Conservation (phyloP, 2,329 filamentous ascomycete genomes). For the Ophiocordyceps robertsii region DNA sequence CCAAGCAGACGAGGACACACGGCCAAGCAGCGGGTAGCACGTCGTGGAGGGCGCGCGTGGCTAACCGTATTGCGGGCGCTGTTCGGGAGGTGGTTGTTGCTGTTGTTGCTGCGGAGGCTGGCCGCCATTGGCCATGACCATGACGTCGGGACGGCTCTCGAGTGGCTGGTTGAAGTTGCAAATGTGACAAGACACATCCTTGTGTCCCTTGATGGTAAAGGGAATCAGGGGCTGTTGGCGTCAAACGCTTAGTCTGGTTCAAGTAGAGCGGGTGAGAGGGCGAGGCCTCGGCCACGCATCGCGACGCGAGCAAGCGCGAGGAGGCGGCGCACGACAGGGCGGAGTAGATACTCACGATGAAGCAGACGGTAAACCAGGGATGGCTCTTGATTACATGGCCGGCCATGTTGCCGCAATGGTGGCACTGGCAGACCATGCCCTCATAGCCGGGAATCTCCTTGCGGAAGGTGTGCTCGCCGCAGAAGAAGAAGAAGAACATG, state of each 20-base stretch:
- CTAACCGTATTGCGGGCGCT: slow-evolving; percentile 16
- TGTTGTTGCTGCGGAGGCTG: not conserved
- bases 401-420: slow-evolving; percentile 53
- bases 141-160: slow-evolving; percentile 41
- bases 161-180: slow-evolving; percentile 64
- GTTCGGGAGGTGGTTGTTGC: slow-evolving; percentile 12
- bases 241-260: not conserved
- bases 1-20: not conserved
- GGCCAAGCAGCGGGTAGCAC: not conserved
- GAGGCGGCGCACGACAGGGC: no score
- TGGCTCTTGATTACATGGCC: slow-evolving; percentile 48
- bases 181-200: slow-evolving; percentile 60
- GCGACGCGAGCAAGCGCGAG: not conserved
- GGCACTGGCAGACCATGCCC: slow-evolving; percentile 46
- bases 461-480: slow-evolving; percentile 47
- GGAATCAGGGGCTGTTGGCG: slow-evolving; percentile 51
- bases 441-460: slow-evolving; percentile 48
- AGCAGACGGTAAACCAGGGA: slow-evolving; percentile 72
- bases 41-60: not conserved
- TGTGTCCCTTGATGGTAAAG: slow-evolving; percentile 51
- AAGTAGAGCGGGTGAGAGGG: not conserved
- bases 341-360: slow-evolving; percentile 36
- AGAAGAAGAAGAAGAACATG: slow-evolving; percentile 52
- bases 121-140: slow-evolving; percentile 34
- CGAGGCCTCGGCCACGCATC: not conserved